These are phyloP conservation scores for Thuidium tamariscinum DNA, from an alignment of 225 moss, liverwort and hornwort genomes.

Conservation along the genomic window DNA sequence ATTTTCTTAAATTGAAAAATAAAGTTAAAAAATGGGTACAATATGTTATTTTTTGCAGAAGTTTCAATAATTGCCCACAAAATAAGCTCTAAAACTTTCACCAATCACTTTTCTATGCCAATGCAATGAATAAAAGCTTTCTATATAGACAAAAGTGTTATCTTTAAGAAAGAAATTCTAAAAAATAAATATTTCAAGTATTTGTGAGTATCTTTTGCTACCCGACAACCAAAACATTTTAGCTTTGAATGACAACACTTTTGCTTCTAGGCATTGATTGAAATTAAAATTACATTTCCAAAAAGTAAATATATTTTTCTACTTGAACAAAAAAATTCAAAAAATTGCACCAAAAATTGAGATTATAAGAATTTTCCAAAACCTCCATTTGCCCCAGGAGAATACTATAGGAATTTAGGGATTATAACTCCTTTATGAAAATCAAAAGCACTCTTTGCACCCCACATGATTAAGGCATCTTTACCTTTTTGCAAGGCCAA, in stretches of 20 bases:
- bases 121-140: background rate
- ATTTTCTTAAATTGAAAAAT: too few species aligned
- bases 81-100: background rate
- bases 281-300: accelerated
- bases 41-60: background rate
- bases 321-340: background rate
- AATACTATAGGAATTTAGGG: too few species aligned
- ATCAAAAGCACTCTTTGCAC: background rate
- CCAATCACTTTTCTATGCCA: background rate
- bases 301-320: background rate
- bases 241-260: background rate
- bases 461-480: accelerated
- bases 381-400: accelerated
- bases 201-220: background rate
- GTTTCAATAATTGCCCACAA: accelerated
- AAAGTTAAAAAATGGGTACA: too few species aligned
- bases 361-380: accelerated
- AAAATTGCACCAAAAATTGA: background rate
- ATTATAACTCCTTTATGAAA: accelerated
- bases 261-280: accelerated
- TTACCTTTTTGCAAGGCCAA: too few species aligned
- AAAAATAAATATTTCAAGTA: background rate
- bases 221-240: accelerated
- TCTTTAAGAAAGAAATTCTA: background rate
- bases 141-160: background rate